These are phyloP conservation scores for Tuctoria greenei DNA, from an alignment of 176 grass and related monocot genomes.

Conservation along the genomic window DNA sequence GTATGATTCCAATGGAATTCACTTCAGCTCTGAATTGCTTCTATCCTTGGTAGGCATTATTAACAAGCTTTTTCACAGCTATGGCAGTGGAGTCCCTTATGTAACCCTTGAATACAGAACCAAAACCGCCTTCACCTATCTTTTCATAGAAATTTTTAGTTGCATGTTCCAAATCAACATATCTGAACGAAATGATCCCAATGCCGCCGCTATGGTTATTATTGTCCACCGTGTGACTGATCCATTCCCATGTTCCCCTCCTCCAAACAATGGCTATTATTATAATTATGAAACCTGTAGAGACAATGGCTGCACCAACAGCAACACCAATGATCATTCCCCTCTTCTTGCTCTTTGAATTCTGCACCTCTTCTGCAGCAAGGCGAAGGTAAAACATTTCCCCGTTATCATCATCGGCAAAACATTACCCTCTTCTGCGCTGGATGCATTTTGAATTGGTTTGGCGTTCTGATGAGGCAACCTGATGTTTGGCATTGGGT, in stretches of 20 bases:
- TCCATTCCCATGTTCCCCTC: background rate
- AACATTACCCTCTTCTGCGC: too few species aligned
- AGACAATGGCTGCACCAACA: background rate
- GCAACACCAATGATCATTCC: background rate
- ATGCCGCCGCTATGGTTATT: background rate
- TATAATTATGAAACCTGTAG: background rate
- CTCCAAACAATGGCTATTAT: constrained; percentile 18
- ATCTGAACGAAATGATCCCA: constrained; percentile 43
- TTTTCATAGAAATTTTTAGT: constrained; percentile 61
- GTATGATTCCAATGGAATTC: constrained; percentile 43
- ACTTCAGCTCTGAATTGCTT: constrained; percentile 65
- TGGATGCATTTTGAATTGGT: background rate
- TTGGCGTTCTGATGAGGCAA: constrained; percentile 10
- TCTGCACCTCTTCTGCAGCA: constrained; percentile 44
- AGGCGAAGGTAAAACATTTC: constrained; percentile 58
- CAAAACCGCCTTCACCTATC: constrained; percentile 60
- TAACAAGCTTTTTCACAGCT: constrained; percentile 69
- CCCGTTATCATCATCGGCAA: constrained; percentile 8
- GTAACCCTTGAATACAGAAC: constrained; percentile 63
- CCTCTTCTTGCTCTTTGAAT: constrained; percentile 20
- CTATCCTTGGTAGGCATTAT: constrained; percentile 48
- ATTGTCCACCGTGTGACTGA: background rate
- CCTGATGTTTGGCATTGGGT: background rate
- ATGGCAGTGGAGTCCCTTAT: constrained; percentile 41
- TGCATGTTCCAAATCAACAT: constrained; percentile 39